phyloP scores from a whole-genome alignment of 2,329 filamentous ascomycete species.

The Hypomyces perniciosus region DNA sequence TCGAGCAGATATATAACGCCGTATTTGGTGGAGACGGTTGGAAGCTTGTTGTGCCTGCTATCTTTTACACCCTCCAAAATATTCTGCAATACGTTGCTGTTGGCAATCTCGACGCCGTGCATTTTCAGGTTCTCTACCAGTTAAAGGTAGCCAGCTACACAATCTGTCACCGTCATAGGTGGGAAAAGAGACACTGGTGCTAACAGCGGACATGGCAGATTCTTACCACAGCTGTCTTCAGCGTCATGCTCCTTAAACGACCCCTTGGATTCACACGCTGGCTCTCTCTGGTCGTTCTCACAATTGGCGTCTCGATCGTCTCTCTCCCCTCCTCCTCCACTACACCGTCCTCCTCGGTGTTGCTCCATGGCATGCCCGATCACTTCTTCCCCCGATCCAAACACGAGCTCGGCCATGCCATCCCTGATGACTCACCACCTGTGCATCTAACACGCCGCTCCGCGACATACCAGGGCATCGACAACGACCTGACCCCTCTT shows the following conservation, averaged over 20 bases:
- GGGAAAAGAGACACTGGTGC: background rate
- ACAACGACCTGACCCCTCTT: slow-evolving; percentile 46
- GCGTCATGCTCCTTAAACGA: slow-evolving; percentile 68
- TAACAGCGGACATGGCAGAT: slow-evolving; percentile 44
- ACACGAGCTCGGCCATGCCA: slow-evolving; percentile 62
- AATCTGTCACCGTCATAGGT: background rate
- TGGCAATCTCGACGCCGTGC: slow-evolving; percentile 84
- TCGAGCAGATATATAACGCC: slow-evolving; percentile 69
- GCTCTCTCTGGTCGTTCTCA: slow-evolving; percentile 72
- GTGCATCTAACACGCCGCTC: slow-evolving; percentile 54
- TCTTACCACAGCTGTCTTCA: slow-evolving; percentile 82
- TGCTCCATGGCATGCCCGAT: slow-evolving; percentile 57
- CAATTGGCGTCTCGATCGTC: slow-evolving; percentile 76
- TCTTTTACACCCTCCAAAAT: slow-evolving; percentile 86
- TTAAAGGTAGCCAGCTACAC: slow-evolving; percentile 54
- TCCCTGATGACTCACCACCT: slow-evolving; percentile 18
- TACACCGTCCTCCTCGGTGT: slow-evolving; percentile 46
- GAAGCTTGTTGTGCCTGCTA: slow-evolving; percentile 86
- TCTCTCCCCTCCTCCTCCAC: slow-evolving; percentile 63
- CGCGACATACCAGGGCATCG: slow-evolving; percentile 86
- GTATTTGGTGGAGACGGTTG: slow-evolving; percentile 89
- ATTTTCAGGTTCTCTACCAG: slow-evolving; percentile 91
- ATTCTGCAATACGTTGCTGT: slow-evolving; percentile 89
- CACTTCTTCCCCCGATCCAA: slow-evolving; percentile 73
- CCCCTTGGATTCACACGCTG: slow-evolving; percentile 68